Evolutionary conservation across 306 rosid genomes (phyloP).

Genomic region (Inga laurina): DNA sequence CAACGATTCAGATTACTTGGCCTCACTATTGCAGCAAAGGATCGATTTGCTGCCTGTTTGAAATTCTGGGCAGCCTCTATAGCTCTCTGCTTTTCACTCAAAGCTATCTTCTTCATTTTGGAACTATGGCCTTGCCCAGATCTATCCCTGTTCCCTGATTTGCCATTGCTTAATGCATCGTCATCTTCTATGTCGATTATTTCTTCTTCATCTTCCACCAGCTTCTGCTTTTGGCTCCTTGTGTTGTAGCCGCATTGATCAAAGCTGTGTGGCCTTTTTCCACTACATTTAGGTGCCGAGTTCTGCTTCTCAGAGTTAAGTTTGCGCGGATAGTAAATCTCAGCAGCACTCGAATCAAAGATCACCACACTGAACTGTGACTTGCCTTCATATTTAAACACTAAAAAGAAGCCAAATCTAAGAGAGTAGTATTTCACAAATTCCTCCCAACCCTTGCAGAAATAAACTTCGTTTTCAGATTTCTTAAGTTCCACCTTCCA

Average conservation of each 20-base stretch:
- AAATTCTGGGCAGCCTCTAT: too few relatives aligned
- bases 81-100: neutral
- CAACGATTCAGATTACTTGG: too few relatives aligned
- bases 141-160: neutral
- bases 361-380: slow-evolving; percentile 34
- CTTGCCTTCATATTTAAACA: slow-evolving; percentile 25
- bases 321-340: slow-evolving; percentile 33
- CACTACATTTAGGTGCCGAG: too few relatives aligned
- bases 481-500: slow-evolving; percentile 31
- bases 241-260: too few relatives aligned
- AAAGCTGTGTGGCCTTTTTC: too few relatives aligned
- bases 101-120: neutral
- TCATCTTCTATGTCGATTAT: neutral
- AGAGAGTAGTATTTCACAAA: slow-evolving; percentile 29
- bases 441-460: slow-evolving; percentile 26
- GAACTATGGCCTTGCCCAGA: neutral
- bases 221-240: too few relatives aligned
- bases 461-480: neutral
- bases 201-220: neutral
- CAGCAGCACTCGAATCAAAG: slow-evolving; percentile 31
- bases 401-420: slow-evolving; percentile 22
- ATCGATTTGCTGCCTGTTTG: too few relatives aligned
- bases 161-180: neutral
- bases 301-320: too few relatives aligned
- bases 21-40: too few relatives aligned